Evolutionary conservation across 352 stramenopile genomes (phyloP), one percentile per base, ranked within the genome.

Genomic region (Pythium aphanidermatum): DNA sequence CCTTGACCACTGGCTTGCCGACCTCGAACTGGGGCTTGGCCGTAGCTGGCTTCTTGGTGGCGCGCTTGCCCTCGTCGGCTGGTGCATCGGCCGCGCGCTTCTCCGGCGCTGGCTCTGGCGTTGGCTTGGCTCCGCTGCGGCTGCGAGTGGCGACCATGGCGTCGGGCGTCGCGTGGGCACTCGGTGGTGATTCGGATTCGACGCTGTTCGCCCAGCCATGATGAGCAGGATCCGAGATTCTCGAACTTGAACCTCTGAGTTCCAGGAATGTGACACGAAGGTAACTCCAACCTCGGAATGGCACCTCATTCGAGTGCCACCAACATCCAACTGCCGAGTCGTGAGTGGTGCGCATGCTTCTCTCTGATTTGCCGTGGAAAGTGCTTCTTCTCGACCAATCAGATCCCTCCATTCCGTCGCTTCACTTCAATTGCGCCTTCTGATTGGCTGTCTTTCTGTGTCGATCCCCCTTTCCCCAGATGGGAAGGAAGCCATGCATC

Each of bases 1-100:
- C 65, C 41, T 80, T 80, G 17, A 42, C 65, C 26, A 83, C 74
- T 9, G 40, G 41, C 46, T 80, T 58, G 39, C 75, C 78, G 14
- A 83, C 62, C 8, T 44, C 44, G 20, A 77, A 62, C n/a, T 31
- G 30, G 13, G 47, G 51, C 28, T 52, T 57, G 26, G 34, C n/a
- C 3, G 44, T 0, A 6, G 58, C 60, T n/a, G 75, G 34, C 37
- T 83, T 79, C 55, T 79, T 84, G n/a, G 46, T 16, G 13, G 53
- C 50, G 11, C 50, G 66, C 35, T 57, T 73, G 20, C 55, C 56
- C 4, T 42, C 51, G 10, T 46, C 60, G 16, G 46, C 47, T 2
- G 60, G 36, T 19, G 58, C 33, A 3, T 63, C 43, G 9, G 62
- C 56, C 5, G 51, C 32, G 33, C 68, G 57, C 69, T 91, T 91